These are phyloP conservation scores for Mycena rebaudengoi DNA, from an alignment of 768 basidiomycete species.

Conservation along the genomic window DNA sequence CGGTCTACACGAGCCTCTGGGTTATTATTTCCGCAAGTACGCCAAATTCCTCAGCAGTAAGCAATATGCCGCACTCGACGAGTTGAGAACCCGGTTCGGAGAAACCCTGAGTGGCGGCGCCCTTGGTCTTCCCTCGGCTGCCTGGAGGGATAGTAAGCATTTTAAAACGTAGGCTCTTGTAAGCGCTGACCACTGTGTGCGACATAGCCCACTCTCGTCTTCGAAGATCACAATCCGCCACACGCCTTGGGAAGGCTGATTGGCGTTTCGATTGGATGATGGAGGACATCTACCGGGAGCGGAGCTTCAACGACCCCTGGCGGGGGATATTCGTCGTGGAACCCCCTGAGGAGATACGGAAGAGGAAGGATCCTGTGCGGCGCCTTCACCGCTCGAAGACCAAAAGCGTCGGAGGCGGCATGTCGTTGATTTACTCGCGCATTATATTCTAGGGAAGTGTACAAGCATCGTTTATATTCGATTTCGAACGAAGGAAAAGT, in stretches of 20 bases:
- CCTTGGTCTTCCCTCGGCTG: neutral
- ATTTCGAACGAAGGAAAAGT: no score
- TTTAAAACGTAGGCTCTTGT: no score
- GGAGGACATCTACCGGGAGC: neutral
- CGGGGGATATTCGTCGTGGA: neutral
- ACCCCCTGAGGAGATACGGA: neutral
- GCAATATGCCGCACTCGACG: neutral
- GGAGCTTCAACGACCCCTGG: neutral
- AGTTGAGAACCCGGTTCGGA: neutral
- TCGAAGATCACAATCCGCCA: neutral
- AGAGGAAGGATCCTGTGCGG: neutral
- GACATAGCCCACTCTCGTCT: neutral
- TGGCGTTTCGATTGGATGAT: conserved; percentile 13
- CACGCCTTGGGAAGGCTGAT: neutral
- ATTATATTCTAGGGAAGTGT: no score
- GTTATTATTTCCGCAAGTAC: neutral
- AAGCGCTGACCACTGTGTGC: neutral
- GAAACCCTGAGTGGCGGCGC: neutral
- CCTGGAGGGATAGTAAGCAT: neutral
- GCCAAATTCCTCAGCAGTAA: neutral
- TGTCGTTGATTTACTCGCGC: conserved; percentile 3
- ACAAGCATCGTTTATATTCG: no score
- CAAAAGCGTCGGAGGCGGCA: conserved; percentile 10
- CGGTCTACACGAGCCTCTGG: neutral
- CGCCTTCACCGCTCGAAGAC: conserved; percentile 13